Conservation (phyloP, 805 yeast genomes). For the Vanderwaltozyma tropicalis region DNA sequence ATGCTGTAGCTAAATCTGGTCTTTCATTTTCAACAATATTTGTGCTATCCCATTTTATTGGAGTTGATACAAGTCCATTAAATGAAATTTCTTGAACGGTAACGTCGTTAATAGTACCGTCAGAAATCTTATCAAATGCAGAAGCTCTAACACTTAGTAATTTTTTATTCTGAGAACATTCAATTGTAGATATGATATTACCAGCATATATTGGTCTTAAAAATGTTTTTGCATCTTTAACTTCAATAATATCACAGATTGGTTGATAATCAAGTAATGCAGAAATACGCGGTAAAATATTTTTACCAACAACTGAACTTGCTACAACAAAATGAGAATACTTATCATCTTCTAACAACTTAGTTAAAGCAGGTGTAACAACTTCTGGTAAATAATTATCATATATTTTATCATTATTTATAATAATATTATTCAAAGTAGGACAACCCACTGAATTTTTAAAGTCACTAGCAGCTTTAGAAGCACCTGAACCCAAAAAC, state of each 20-base stretch:
- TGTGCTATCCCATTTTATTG: constrained; percentile 53
- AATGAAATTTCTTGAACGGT: constrained; percentile 20
- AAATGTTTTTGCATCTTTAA: constrained; percentile 52
- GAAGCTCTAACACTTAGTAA: constrained; percentile 76
- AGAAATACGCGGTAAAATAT: constrained; percentile 74
- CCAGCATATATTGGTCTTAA: constrained; percentile 95
- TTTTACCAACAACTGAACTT: constrained; percentile 82
- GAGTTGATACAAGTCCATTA: neutral
- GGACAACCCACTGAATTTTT: constrained; percentile 9
- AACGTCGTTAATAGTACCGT: constrained; percentile 39
- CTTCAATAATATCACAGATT: constrained; percentile 65
- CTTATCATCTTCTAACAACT: constrained; percentile 22
- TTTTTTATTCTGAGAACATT: constrained; percentile 52
- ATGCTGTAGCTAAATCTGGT: constrained; percentile 84
- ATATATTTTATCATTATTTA: constrained; percentile 48
- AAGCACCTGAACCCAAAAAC: constrained; percentile 54
- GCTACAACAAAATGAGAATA: constrained; percentile 65
- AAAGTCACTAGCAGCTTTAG: constrained; percentile 36
- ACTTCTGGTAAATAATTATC: constrained; percentile 73
- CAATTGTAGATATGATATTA: constrained; percentile 77
- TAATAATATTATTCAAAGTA: constrained; percentile 40
- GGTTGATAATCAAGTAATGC: constrained; percentile 84
- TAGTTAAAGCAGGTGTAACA: constrained; percentile 56
- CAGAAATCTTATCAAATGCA: constrained; percentile 49
- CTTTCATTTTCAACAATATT: constrained; percentile 63